Percentiles rank a stretch among this genome's conserved stretches.
Evolutionary conservation across 176 grass and related monocot species (phyloP).

Genomic region (Cenchrus americanus): DNA sequence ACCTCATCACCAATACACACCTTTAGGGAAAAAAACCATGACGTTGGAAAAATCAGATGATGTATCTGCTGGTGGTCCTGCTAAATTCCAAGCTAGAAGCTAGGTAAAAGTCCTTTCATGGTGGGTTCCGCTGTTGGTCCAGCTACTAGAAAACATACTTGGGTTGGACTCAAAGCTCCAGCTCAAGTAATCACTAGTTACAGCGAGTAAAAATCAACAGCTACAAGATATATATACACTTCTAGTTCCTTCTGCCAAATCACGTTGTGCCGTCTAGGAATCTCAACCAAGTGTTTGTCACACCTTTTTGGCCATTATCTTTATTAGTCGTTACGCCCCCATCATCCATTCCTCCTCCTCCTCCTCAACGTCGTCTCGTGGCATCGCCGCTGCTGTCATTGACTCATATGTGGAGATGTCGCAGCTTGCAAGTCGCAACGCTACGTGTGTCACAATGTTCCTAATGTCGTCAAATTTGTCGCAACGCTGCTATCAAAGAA

Average conservation of each 20-base stretch:
- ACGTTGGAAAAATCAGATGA: not conserved
- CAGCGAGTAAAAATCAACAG: not conserved
- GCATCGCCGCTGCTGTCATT: not conserved
- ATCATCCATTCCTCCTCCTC: too few species aligned
- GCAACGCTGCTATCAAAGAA: too few species aligned
- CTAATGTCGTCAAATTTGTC: too few species aligned
- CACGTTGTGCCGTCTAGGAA: too few species aligned
- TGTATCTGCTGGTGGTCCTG: not conserved
- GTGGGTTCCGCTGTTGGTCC: constrained; percentile 1
- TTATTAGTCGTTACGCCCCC: too few species aligned
- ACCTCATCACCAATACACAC: constrained; percentile 18
- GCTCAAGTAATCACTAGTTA: not conserved
- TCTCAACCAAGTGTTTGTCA: too few species aligned
- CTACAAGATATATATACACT: not conserved
- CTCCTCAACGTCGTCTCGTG: not conserved
- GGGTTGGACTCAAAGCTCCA: not conserved
- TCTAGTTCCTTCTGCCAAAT: too few species aligned
- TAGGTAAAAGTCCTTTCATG: not conserved
- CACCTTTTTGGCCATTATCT: too few species aligned
- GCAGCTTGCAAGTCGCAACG: too few species aligned
- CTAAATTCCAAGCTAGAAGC: constrained; percentile 12
- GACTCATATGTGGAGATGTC: not conserved
- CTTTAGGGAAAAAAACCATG: not conserved
- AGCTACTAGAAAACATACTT: not conserved
- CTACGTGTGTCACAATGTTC: not conserved